A percentile compares a stretch with the other conserved stretches of the same genome.
These are phyloP conservation scores for Vitis hybrid DNA, from an alignment of 177 flowering plant species.

Conservation along the genomic window DNA sequence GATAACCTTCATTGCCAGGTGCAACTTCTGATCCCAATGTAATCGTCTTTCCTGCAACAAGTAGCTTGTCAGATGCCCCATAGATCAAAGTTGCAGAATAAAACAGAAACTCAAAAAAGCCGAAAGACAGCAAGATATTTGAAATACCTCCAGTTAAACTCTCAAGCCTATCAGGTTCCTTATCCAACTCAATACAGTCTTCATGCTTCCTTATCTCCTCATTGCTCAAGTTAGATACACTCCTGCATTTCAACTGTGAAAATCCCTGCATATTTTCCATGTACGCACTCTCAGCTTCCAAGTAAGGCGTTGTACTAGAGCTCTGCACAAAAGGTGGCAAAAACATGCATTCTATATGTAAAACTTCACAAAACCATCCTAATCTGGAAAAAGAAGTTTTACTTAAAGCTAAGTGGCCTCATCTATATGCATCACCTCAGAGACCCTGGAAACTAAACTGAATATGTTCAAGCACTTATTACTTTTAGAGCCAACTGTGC, in stretches of 20 bases:
- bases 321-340: constrained; percentile 34
- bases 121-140: background rate
- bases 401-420: background rate
- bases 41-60: constrained; percentile 17
- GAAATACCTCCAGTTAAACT: constrained; percentile 25
- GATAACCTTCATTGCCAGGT: background rate
- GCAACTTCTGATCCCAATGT: constrained; percentile 11
- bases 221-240: constrained; percentile 14
- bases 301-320: constrained; percentile 30
- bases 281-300: constrained; percentile 28
- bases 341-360: constrained; percentile 14
- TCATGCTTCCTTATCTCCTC: constrained; percentile 14
- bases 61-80: constrained; percentile 5
- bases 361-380: constrained; percentile 17
- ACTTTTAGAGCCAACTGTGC: background rate
- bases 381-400: constrained; percentile 12
- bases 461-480: background rate
- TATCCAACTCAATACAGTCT: constrained; percentile 12
- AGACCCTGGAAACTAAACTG: background rate
- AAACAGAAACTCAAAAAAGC: background rate
- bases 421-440: background rate
- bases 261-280: constrained; percentile 27
- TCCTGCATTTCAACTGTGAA: constrained; percentile 17
- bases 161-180: constrained; percentile 4
- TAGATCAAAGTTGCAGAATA: background rate